Conservation (phyloP, 1,139 yeast species). For the Pichia sp. region DNA sequence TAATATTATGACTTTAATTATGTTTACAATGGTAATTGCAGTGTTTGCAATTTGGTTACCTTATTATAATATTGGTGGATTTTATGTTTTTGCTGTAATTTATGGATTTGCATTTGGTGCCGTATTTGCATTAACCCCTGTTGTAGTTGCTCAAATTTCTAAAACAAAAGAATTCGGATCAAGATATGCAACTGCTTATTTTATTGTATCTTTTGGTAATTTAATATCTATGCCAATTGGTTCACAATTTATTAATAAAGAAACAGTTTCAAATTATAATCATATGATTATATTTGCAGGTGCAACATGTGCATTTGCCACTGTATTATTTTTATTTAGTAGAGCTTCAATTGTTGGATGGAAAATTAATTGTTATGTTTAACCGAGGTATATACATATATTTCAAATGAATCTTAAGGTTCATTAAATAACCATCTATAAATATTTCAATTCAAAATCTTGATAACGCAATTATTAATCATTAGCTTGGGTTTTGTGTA, state of each 20-base stretch:
- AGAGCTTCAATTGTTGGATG: conserved; percentile 35
- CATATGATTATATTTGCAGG: conserved; percentile 35
- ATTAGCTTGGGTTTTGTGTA: no score
- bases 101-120: conserved; percentile 35
- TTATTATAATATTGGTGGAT: conserved; percentile 29
- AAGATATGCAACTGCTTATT: conserved; percentile 64
- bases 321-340: conserved; percentile 28
- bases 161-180: conserved; percentile 60
- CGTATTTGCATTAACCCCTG: conserved; percentile 28
- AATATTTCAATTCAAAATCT: no score
- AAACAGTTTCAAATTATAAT: conserved; percentile 27
- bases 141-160: conserved; percentile 56
- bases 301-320: conserved; percentile 27
- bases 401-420: not conserved
- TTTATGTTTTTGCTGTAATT: conserved; percentile 36
- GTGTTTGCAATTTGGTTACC: conserved; percentile 46
- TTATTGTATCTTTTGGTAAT: conserved; percentile 54
- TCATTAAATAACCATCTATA: not conserved
- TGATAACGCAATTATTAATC: no score
- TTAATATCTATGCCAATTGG: conserved; percentile 49
- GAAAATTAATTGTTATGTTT: conserved; percentile 17
- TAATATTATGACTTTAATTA: conserved; percentile 41
- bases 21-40: conserved; percentile 27
- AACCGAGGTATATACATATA: not conserved
- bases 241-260: conserved; percentile 43